Evolutionary conservation across 371 early-diverging fungal species (phyloP), one percentile per base, ranked within the genome.

Genomic region (Batrachochytrium dendrobatidis): DNA sequence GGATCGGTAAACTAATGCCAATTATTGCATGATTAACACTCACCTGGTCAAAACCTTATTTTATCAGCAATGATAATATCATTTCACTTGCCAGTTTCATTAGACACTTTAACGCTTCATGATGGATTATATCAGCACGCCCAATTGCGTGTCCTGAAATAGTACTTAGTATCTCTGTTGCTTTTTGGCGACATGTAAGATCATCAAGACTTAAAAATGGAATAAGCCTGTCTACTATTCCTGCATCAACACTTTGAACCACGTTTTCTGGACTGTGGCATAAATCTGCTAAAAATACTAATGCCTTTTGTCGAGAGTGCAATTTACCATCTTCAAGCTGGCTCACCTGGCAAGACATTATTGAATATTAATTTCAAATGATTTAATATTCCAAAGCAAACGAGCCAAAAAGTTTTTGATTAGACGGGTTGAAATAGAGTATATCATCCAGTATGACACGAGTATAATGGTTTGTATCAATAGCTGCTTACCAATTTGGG

Each of bases 401-500:
- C n/a, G 2, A 8, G 17, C 4, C n/a, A 8, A 57, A 54, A 28
- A 50, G 24, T 7, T 12, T 50, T 54, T 12, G 22, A 17, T 24
- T 45, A 10, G n/a, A 18, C 17, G 52, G 1, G 52, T 17, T 44
- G n/a, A 25, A 18, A 3, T 51, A 2, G 25, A 18, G 24, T 26
- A 20, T 17, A 25, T 46, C 1, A 24, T 17, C 22, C 18, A 49
- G 51, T 31, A 8, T 29, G 18, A 18, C 28, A 12, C 10, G 7
- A 2, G 45, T 29, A n/a, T 45, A 22, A 12, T 39, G 39, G n/a
- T n/a, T 12, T 39, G 15, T n/a, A n/a, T 39, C 39, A 15, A n/a
- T n/a, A 39, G n/a, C 18, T 2, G 31, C 58, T n/a, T 46, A 75
- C 73, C 48, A 76, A 67, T 48, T 76, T 76, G n/a, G 73, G 76